These are phyloP conservation scores for Anisodus tanguticus DNA, from an alignment of 257 asterid genomes.

Conservation along the genomic window DNA sequence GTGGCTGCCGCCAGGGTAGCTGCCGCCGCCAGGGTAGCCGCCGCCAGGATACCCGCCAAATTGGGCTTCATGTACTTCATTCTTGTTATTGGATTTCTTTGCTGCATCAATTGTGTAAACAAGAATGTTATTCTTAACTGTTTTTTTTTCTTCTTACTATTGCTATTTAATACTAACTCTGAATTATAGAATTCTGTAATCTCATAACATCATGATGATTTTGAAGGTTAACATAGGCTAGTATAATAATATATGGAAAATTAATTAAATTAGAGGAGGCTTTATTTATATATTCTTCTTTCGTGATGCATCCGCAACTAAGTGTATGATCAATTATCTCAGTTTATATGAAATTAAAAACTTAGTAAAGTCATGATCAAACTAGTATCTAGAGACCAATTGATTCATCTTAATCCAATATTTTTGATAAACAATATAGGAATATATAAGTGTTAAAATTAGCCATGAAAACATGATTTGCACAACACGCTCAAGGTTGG, in stretches of 20 bases:
- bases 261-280: not conserved
- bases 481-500: no score
- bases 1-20: not conserved
- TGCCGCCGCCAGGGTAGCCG: not conserved
- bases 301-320: no score
- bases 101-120: not conserved
- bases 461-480: no score
- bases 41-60: not conserved
- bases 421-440: not conserved
- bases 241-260: not conserved
- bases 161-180: not conserved
- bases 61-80: conserved; percentile 4
- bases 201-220: not conserved
- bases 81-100: not conserved
- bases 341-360: not conserved
- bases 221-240: not conserved
- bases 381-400: not conserved
- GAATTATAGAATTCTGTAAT: not conserved
- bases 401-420: not conserved
- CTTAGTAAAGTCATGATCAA: not conserved
- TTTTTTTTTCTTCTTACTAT: not conserved
- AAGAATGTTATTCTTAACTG: not conserved
- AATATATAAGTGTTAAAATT: not conserved
- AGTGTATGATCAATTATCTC: not conserved
- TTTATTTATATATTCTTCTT: no score